These are phyloP conservation scores for Crinitomyces ghanaensis DNA, from an alignment of 805 yeast genomes.

Conservation along the genomic window DNA sequence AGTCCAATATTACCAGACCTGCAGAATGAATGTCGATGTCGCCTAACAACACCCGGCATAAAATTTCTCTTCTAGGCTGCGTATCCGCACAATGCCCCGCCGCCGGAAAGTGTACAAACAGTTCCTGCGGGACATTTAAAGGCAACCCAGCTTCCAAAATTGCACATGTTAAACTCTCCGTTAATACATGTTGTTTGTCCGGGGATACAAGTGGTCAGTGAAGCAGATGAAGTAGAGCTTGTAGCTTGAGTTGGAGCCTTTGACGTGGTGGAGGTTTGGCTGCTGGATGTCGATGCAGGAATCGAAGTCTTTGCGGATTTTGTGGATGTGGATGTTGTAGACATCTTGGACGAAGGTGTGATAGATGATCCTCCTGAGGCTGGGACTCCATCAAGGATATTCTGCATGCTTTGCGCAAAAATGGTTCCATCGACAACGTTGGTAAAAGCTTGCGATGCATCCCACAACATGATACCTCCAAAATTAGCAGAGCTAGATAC, in stretches of 20 bases:
- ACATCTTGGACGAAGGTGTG: too few relatives aligned
- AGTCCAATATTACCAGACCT: too few relatives aligned
- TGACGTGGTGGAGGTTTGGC: too few relatives aligned
- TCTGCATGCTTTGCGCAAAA: slow-evolving; percentile 22
- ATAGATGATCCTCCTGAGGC: too few relatives aligned
- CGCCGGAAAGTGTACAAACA: slow-evolving; percentile 44
- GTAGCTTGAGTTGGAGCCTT: slow-evolving; percentile 1
- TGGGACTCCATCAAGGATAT: slow-evolving; percentile 4
- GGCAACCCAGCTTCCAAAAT: slow-evolving; percentile 45
- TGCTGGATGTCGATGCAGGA: too few relatives aligned
- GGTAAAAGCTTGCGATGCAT: slow-evolving; percentile 49
- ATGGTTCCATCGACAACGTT: slow-evolving; percentile 36
- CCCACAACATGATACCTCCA: slow-evolving; percentile 80
- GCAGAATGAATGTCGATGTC: too few relatives aligned
- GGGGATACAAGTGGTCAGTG: slow-evolving; percentile 20
- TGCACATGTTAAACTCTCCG: slow-evolving; percentile 48
- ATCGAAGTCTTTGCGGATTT: too few relatives aligned
- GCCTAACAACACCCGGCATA: too few relatives aligned
- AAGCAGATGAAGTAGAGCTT: slow-evolving; percentile 12
- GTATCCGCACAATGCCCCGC: slow-evolving; percentile 41
- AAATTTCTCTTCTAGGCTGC: too few relatives aligned
- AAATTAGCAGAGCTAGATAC: slow-evolving; percentile 30
- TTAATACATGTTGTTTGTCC: too few relatives aligned
- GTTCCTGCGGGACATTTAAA: slow-evolving; percentile 54
- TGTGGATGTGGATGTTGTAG: too few relatives aligned